Evolutionary conservation across 2,329 filamentous ascomycete species (phyloP).

Genomic region (Nigrospora oryzae): DNA sequence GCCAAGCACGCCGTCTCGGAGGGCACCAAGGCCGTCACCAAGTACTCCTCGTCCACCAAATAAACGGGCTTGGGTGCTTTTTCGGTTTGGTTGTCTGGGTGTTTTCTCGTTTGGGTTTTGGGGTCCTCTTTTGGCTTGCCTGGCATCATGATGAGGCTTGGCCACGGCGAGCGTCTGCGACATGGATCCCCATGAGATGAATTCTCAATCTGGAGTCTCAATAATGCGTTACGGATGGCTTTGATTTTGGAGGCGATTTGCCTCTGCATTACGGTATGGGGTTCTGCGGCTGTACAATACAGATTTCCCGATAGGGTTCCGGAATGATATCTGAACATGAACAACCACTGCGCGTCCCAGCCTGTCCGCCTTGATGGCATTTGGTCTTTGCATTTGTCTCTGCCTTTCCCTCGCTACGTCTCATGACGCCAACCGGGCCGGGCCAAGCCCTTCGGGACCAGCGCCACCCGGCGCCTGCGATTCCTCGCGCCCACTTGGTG

Average conservation of each 20-base stretch:
- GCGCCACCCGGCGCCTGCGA: too few relatives aligned
- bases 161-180: conserved; percentile 16
- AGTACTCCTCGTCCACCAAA: conserved; percentile 99
- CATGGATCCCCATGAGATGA: conserved; percentile 3
- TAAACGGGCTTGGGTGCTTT: conserved; percentile 45
- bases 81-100: conserved; percentile 44
- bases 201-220: conserved; percentile 42
- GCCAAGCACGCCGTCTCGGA: conserved; percentile 99
- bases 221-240: conserved; percentile 71
- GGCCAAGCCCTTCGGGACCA: too few relatives aligned
- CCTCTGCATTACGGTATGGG: conserved; percentile 62
- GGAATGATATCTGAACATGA: conserved; percentile 57
- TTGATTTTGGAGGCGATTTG: conserved; percentile 57
- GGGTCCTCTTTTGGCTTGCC: conserved; percentile 21
- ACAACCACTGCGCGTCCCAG: conserved; percentile 14
- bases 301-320: conserved; percentile 53
- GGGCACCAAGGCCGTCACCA: conserved; percentile 99
- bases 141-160: conserved; percentile 51
- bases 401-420: too few relatives aligned
- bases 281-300: conserved; percentile 67
- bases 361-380: background rate
- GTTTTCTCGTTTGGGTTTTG: conserved; percentile 47
- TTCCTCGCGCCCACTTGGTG: too few relatives aligned
- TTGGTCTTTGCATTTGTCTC: background rate
- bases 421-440: too few relatives aligned